Conservation (phyloP, 768 basidiomycete genomes). For the Boletales sp. region DNA sequence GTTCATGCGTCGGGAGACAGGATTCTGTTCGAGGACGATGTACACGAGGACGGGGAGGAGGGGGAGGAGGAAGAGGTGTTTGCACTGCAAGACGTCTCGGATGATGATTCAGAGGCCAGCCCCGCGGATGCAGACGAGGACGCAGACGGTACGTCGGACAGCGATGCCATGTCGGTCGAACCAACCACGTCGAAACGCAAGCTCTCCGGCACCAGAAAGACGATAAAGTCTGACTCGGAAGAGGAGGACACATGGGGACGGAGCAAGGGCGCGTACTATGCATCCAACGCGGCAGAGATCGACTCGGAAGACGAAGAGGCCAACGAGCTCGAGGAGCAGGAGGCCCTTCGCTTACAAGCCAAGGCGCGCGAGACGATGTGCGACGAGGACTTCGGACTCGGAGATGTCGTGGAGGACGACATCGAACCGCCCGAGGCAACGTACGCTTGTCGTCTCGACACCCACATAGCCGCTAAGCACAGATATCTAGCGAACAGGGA, state of each 20-base stretch:
- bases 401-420: conserved; percentile 47
- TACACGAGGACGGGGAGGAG: conserved; percentile 43
- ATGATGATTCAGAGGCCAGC: conserved; percentile 2
- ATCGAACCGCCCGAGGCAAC: conserved; percentile 23
- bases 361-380: conserved; percentile 68
- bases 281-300: conserved; percentile 75
- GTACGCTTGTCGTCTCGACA: conserved; percentile 18
- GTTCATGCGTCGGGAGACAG: conserved; percentile 74
- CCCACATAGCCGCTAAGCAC: conserved; percentile 4
- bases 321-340: conserved; percentile 83
- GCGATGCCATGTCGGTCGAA: conserved; percentile 21
- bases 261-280: conserved; percentile 78
- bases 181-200: conserved; percentile 8
- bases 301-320: conserved; percentile 89
- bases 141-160: conserved; percentile 3
- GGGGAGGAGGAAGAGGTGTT: conserved; percentile 75
- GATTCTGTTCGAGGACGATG: conserved; percentile 67
- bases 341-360: conserved; percentile 74
- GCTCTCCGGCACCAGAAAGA: conserved; percentile 10
- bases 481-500: conserved; percentile 14
- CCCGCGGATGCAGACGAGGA: conserved; percentile 34
- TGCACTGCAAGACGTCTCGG: conserved; percentile 52
- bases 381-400: conserved; percentile 84
- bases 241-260: conserved; percentile 73
- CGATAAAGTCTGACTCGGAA: conserved; percentile 20